Base-by-base conservation (phyloP, 495 filamentous ascomycete species). In the Thermothielavioides terrestris region DNA sequence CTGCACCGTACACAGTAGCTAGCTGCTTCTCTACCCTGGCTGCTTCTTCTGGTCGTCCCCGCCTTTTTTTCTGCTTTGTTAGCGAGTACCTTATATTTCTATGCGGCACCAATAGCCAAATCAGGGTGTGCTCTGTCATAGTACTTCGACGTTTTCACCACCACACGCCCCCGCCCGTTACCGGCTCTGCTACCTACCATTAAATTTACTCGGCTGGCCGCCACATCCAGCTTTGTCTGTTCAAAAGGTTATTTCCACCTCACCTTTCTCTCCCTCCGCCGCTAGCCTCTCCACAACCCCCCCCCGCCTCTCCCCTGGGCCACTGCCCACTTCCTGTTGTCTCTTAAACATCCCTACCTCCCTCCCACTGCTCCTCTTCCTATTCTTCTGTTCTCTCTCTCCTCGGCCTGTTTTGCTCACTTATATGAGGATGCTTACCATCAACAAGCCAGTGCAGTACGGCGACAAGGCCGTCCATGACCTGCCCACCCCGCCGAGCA, bases 381-480 rank as follows among this genome's bases (percentile, higher is more conserved):
- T 48, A 26, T 27, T 42, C 48, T 28, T 41, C 26, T 38, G 31
- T 40, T 38, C 31, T 39, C 37, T 31, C 4, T n/a, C 37, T 47
- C 26, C 17, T 44, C 18, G 20, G 42, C 36, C 27, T 37, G 5
- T 21, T 10, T 0, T 22, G 22, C 17, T 47, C 27, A 57, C 54
- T 53, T 62, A 62, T 38, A 64, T 48, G 66, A 76, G 67, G 69
- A 76, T 84, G 78, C 82, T 86, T 76, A 86, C 82, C 61, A 68
- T 82, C 61, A 80, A 76, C 63, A 79, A 81, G 73, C 78, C 80
- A 71, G 63, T 69, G 64, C 79, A 80, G 58, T 77, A 82, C 68
- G 77, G 77, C 68, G 78, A 80, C 72, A 77, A 74, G 71, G 73
- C 77, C 70, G 76, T 77, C 73, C 79, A 86, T 84, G 82, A 84